Conservation (phyloP, 2,329 filamentous ascomycete species). For the Rhexocercosporidium sp. region DNA sequence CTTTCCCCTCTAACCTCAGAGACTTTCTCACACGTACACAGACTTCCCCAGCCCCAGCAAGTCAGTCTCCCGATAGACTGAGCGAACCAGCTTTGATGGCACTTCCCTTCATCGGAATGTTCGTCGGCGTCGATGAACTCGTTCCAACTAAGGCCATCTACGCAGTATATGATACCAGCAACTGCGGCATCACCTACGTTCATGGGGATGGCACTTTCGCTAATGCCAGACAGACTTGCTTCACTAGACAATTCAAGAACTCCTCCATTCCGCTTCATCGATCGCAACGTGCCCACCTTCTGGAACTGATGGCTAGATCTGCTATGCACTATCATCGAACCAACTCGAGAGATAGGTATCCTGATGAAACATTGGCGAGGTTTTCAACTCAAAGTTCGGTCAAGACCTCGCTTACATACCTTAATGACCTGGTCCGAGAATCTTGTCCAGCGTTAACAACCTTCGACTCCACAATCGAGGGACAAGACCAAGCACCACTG, state of each 20-base stretch:
- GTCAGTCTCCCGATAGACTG: not conserved
- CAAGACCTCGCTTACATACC: constrained; percentile 5
- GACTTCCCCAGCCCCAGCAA: not conserved
- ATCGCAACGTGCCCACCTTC: constrained; percentile 2
- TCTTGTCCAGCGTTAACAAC: constrained; percentile 5
- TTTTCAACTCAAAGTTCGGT: not conserved
- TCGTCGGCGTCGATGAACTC: constrained; percentile 21
- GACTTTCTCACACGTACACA: not conserved
- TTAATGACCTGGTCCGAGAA: not conserved
- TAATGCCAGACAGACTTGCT: constrained; percentile 17
- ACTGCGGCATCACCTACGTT: constrained; percentile 17
- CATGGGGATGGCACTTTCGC: constrained; percentile 24
- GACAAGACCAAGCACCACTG: not conserved
- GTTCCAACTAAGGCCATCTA: constrained; percentile 22
- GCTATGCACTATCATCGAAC: not conserved
- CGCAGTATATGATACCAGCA: constrained; percentile 22
- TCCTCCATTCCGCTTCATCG: not conserved
- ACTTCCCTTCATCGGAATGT: constrained; percentile 21
- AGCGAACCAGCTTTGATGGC: constrained; percentile 8
- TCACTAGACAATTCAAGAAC: constrained; percentile 19
- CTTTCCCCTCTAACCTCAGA: too few species aligned
- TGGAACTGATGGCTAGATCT: not conserved
- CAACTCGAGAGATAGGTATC: not conserved
- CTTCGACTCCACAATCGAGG: not conserved
- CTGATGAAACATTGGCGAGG: not conserved